phyloP scores from a whole-genome alignment of 352 stramenopile genomes.

The Globisporangium splendens region DNA sequence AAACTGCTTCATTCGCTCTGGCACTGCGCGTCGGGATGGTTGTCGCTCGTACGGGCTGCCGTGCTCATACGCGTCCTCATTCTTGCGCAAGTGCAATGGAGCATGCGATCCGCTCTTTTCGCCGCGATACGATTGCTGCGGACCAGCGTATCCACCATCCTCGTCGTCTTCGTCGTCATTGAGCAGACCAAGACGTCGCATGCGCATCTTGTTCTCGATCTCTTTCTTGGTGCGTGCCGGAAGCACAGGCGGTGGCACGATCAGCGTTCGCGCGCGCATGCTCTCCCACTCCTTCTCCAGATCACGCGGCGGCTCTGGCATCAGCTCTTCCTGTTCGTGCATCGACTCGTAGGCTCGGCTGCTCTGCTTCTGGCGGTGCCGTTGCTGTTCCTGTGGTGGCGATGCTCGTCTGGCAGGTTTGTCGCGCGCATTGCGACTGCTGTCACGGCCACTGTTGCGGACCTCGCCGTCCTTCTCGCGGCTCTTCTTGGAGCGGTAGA shows the following conservation, averaged over 20 bases:
- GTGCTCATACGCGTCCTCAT: constrained; percentile 17
- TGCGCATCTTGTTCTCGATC: constrained; percentile 60
- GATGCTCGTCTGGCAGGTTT: constrained; percentile 16
- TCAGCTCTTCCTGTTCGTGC: neutral
- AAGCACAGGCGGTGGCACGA: constrained; percentile 33
- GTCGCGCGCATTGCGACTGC: neutral
- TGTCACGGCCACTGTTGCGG: constrained; percentile 2
- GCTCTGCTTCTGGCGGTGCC: constrained; percentile 2
- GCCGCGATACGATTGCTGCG: constrained; percentile 3
- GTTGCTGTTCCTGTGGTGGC: constrained; percentile 13
- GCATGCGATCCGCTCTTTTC: constrained; percentile 7
- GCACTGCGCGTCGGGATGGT: constrained; percentile 33
- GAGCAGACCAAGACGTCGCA: constrained; percentile 51
- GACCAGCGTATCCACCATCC: constrained; percentile 16
- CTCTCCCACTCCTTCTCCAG: constrained; percentile 41
- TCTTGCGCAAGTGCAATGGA: constrained; percentile 18
- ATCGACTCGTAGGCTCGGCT: neutral
- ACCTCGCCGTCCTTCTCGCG: constrained; percentile 33
- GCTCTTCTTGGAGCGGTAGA: constrained; percentile 51
- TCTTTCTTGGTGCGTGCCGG: constrained; percentile 34
- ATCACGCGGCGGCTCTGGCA: constrained; percentile 4
- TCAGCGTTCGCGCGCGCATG: constrained; percentile 34
- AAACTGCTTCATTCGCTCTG: constrained; percentile 66
- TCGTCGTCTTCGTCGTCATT: constrained; percentile 41
- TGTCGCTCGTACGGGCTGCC: constrained; percentile 13